Conservation (phyloP, 306 rosid species). For the Pterocarpus santalinus region DNA sequence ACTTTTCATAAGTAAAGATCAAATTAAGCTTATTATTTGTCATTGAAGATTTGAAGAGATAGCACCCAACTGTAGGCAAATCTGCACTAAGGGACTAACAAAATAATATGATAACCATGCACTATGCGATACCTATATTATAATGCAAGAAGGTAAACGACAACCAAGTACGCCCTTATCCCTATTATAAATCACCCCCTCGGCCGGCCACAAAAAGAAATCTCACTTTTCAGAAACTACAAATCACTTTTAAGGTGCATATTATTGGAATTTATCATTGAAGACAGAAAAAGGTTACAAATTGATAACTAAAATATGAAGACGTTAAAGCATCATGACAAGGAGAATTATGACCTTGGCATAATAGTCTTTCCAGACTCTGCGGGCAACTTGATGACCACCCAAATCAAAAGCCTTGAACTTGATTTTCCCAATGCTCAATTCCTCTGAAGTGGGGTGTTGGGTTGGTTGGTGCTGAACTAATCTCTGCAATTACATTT, state of each 20-base stretch:
- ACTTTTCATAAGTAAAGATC: not conserved
- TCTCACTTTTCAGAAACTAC: not conserved
- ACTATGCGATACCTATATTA: not conserved
- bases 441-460: slow-evolving; percentile 72
- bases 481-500: slow-evolving; percentile 54
- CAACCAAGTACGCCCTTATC: not conserved
- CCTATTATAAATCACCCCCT: not conserved
- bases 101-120: not conserved
- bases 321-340: not conserved
- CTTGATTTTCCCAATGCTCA: slow-evolving; percentile 72
- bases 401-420: slow-evolving; percentile 82
- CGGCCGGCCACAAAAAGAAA: not conserved
- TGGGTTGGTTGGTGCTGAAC: slow-evolving; percentile 76
- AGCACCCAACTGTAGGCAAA: slow-evolving; percentile 3
- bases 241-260: not conserved
- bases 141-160: not conserved
- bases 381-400: slow-evolving; percentile 69
- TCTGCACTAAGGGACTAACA: slow-evolving; percentile 2
- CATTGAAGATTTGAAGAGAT: not conserved
- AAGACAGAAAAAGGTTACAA: not conserved
- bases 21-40: not conserved
- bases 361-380: slow-evolving; percentile 74
- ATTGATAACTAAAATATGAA: not conserved
- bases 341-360: slow-evolving; percentile 57
- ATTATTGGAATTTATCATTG: not conserved